Percentiles rank a stretch among this genome's conserved stretches.
Evolutionary conservation across 148 eudicot species (phyloP).

Genomic region (Vaccinium corymbosum): DNA sequence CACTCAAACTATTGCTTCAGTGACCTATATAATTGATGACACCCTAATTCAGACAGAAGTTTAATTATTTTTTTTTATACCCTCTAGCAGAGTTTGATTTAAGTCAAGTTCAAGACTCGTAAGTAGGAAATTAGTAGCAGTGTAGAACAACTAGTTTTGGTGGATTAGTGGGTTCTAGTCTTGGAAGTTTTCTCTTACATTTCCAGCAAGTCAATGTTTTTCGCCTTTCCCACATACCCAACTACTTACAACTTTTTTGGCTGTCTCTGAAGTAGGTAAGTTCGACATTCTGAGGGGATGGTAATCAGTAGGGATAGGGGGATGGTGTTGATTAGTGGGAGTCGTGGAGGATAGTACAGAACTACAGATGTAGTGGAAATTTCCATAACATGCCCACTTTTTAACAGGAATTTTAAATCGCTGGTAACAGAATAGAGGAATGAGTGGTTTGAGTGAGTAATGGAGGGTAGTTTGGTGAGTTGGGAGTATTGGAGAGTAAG

Average conservation of each 20-base stretch:
- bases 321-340: constrained; percentile 4
- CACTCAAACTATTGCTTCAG: background rate
- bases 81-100: background rate
- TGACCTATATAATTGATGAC: background rate
- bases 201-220: background rate
- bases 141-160: background rate
- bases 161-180: background rate
- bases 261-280: background rate
- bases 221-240: background rate
- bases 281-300: background rate
- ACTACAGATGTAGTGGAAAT: background rate
- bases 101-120: background rate
- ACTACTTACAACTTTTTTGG: background rate
- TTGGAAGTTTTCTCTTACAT: background rate
- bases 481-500: background rate
- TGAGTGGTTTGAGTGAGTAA: background rate
- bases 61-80: background rate
- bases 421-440: background rate
- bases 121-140: background rate
- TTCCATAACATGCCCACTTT: background rate
- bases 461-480: background rate
- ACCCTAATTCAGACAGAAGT: background rate
- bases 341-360: background rate
- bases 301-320: background rate
- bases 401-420: background rate